These are phyloP conservation scores for Entophlyctis luteolus DNA, from an alignment of 192 early-diverging fungal species.

Conservation along the genomic window DNA sequence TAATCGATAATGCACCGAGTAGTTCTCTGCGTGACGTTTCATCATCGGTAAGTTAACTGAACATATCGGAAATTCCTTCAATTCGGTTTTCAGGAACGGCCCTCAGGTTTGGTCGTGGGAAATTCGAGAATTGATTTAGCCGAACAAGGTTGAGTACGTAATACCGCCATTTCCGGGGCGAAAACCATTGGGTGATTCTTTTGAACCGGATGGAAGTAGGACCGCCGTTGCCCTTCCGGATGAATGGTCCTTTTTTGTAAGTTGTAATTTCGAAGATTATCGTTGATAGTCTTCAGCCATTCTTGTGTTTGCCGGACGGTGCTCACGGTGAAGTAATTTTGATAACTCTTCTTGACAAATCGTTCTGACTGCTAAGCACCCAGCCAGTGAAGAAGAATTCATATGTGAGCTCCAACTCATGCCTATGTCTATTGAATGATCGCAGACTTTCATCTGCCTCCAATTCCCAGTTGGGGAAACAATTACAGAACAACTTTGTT, in stretches of 20 bases:
- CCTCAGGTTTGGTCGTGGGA: slow-evolving; percentile 34
- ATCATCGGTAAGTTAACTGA: slow-evolving; percentile 37
- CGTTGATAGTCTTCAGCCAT: slow-evolving; percentile 45
- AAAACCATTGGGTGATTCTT: slow-evolving; percentile 16
- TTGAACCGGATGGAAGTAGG: slow-evolving; percentile 18
- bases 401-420: slow-evolving; percentile 40
- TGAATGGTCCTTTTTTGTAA: slow-evolving; percentile 72
- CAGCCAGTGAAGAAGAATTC: slow-evolving; percentile 69
- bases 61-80: background rate
- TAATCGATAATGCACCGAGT: too few species aligned
- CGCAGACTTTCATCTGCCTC: slow-evolving; percentile 72
- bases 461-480: slow-evolving; percentile 57
- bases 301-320: slow-evolving; percentile 76
- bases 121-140: background rate
- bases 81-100: slow-evolving; percentile 36
- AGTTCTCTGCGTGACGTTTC: slow-evolving; percentile 52
- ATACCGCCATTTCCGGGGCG: slow-evolving; percentile 45
- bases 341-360: background rate
- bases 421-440: background rate
- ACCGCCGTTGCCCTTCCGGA: slow-evolving; percentile 60
- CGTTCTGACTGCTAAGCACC: background rate
- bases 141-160: slow-evolving; percentile 40
- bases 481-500: slow-evolving; percentile 64
- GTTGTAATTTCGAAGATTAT: slow-evolving; percentile 3
- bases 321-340: slow-evolving; percentile 57